Evolutionary conservation across 352 stramenopile genomes (phyloP), one percentile per base, ranked within the genome.

Genomic region (Globisporangium viniferum): DNA sequence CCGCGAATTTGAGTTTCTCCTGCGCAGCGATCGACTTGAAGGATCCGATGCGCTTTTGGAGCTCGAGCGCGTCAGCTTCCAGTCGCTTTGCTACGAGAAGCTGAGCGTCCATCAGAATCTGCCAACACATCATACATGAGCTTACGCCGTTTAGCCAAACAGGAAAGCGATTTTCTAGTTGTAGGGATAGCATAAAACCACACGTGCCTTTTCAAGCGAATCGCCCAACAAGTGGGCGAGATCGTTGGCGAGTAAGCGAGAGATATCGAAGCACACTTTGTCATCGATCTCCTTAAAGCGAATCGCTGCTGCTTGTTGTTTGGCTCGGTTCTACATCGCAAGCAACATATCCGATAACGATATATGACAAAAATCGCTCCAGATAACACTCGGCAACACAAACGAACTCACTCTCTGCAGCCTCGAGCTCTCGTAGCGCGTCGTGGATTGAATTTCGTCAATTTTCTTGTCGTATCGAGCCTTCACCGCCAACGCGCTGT

Each of bases 261-360:
- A 55, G 62, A 90, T 79, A 20, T 92, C 75, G 2, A 66, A 68
- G 39, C 80, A 69, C 10, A 91, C 70, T 44, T 84, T 77, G 10
- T 69, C 66, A n/a, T 94, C 82, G 8, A 94, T 75, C 44, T 89
- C 84, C 54, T 80, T 70, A 66, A 90, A 92, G 10, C 86, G 84
- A 35, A 72, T 59, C n/a, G 72, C 66, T 2, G 86, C 84, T 18
- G 78, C 80, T 53, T 88, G 73, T 4, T 88, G 69, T 65, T 94
- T 94, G 3, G 68, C 67, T 58, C 77, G 78, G 53, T 94, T 94
- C 86, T 94, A 64, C 2, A 55, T 72, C 57, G 22, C 31, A 27
- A 27, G 33, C 27, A 61, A n/a, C 20, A 56, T 36, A 58, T 4
- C 14, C 58, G 14, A 29, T n/a, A 7, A 9, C 24, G 24, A 24